These are phyloP conservation scores for Annulohypoxylon moriforme DNA, from an alignment of 495 filamentous ascomycete genomes.

Conservation along the genomic window DNA sequence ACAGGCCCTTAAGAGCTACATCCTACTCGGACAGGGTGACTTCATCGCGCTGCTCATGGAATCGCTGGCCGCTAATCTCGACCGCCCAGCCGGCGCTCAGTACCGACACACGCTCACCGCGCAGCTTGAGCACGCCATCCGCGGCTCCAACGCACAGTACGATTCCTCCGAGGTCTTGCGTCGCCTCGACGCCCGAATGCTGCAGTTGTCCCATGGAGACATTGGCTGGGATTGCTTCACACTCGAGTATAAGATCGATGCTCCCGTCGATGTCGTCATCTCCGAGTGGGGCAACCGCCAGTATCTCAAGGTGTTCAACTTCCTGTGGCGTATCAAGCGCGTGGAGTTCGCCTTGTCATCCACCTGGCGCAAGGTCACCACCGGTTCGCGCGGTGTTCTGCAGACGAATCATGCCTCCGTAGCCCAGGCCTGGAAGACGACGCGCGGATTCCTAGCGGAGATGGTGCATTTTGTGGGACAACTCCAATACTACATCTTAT, in stretches of 20 bases:
- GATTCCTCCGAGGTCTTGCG: constrained; percentile 93
- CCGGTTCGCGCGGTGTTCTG: constrained; percentile 91
- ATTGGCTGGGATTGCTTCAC: constrained; percentile 99
- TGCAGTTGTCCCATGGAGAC: constrained; percentile 93
- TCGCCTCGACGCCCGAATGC: constrained; percentile 93
- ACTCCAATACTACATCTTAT: constrained; percentile 98
- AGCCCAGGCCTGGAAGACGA: constrained; percentile 86
- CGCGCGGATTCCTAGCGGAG: constrained; percentile 87
- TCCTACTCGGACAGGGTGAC: constrained; percentile 94
- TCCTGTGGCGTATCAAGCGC: constrained; percentile 97
- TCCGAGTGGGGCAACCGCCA: constrained; percentile 94
- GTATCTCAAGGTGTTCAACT: constrained; percentile 99
- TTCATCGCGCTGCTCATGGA: constrained; percentile 99
- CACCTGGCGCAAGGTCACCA: constrained; percentile 97
- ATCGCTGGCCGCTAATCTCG: constrained; percentile 88
- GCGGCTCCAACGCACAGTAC: constrained; percentile 95
- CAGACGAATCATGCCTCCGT: constrained; percentile 80
- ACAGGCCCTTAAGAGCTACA: constrained; percentile 90
- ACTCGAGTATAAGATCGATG: constrained; percentile 97
- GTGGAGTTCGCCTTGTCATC: constrained; percentile 93
- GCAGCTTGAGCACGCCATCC: constrained; percentile 96
- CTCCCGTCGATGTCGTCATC: constrained; percentile 96
- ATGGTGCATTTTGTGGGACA: constrained; percentile 99
- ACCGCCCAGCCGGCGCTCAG: constrained; percentile 93
- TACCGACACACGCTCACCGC: constrained; percentile 96